phyloP scores from a whole-genome alignment of 306 rosid species.

The Cicer yamashitae region DNA sequence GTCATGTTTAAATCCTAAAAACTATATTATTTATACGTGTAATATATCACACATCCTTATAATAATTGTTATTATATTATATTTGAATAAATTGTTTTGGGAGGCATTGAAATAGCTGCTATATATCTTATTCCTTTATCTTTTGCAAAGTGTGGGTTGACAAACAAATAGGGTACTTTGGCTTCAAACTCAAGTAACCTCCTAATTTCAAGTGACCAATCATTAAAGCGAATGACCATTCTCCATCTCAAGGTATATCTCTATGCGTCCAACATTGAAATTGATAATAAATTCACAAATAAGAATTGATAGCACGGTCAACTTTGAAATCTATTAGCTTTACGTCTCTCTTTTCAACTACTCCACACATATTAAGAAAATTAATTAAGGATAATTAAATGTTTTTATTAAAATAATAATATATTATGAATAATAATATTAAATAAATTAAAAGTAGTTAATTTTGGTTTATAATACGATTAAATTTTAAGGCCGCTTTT shows the following conservation, averaged over 20 bases:
- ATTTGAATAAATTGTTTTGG: neutral
- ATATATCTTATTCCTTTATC: conserved; percentile 15
- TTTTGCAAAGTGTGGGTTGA: conserved; percentile 51
- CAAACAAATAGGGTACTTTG: conserved; percentile 35
- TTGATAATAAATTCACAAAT: conserved; percentile 2
- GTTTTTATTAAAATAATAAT: too few relatives aligned
- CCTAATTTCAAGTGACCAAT: conserved; percentile 49
- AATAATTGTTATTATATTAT: too few relatives aligned
- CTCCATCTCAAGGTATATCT: conserved; percentile 41
- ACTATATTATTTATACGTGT: neutral
- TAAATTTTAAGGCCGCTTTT: too few relatives aligned
- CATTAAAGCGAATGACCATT: conserved; percentile 49
- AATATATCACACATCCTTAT: neutral
- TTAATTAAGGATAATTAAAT: too few relatives aligned
- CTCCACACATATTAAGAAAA: too few relatives aligned
- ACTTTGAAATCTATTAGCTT: conserved; percentile 56
- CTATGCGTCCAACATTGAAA: conserved; percentile 37
- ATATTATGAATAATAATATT: too few relatives aligned
- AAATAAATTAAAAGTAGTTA: too few relatives aligned
- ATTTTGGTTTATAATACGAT: too few relatives aligned
- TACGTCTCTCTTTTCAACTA: too few relatives aligned
- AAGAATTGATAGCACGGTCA: conserved; percentile 47
- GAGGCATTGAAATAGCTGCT: neutral
- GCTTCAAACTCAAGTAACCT: conserved; percentile 62
- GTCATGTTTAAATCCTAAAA: conserved; percentile 17